phyloP scores from a whole-genome alignment of 2,329 filamentous ascomycete species.

The Microsporum ferrugineum region DNA sequence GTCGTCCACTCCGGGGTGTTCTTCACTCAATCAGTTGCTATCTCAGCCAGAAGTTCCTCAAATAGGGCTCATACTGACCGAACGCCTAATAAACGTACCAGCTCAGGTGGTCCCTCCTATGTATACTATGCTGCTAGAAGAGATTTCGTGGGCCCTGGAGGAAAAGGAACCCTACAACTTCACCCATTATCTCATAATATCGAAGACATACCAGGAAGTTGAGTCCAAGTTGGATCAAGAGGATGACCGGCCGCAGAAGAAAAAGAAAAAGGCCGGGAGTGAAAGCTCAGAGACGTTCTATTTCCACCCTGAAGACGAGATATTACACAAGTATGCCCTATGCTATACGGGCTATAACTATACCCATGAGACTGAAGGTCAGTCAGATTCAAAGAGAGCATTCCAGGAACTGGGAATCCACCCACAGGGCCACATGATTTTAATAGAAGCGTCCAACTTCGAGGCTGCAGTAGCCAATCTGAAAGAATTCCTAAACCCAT shows the following conservation, averaged over 20 bases:
- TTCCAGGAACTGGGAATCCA: constrained; percentile 90
- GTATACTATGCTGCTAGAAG: constrained; percentile 87
- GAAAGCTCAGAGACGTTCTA: constrained; percentile 57
- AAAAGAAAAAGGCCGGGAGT: constrained; percentile 48
- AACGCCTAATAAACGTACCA: constrained; percentile 95
- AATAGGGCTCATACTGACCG: constrained; percentile 77
- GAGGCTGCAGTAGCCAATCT: constrained; percentile 64
- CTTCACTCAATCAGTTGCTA: constrained; percentile 49
- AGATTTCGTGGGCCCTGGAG: constrained; percentile 76
- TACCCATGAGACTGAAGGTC: constrained; percentile 63
- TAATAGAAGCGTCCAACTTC: constrained; percentile 73
- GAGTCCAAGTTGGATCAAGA: constrained; percentile 65
- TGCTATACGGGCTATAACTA: constrained; percentile 64
- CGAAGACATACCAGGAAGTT: constrained; percentile 85
- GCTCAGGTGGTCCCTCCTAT: constrained; percentile 82
- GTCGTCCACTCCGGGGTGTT: constrained; percentile 44
- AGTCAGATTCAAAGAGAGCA: constrained; percentile 81
- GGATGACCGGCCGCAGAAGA: constrained; percentile 50
- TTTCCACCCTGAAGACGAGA: constrained; percentile 94
- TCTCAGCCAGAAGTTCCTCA: constrained; percentile 43
- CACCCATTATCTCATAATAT: constrained; percentile 81
- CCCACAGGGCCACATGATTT: constrained; percentile 69
- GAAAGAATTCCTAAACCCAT: constrained; percentile 56
- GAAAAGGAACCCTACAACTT: constrained; percentile 90
- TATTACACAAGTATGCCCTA: constrained; percentile 63